Evolutionary conservation across 2,329 filamentous ascomycete species (phyloP), one percentile per base, ranked within the genome.

Genomic region (Helminthosporium solani): DNA sequence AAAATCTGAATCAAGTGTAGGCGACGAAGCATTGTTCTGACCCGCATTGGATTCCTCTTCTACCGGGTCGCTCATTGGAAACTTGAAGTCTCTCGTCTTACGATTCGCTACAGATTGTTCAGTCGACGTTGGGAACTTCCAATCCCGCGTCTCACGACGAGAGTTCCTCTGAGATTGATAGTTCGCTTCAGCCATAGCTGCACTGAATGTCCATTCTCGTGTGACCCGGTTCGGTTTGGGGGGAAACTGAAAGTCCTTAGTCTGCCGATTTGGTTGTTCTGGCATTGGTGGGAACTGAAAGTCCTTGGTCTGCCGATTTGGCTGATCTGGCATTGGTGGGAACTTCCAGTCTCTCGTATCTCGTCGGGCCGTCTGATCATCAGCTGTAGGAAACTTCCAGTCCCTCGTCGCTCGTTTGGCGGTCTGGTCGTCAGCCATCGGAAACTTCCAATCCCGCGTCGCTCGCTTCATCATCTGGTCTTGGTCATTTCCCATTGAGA

Each of bases 371-470:
- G 43, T 19, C 30, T 46, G 47, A 18, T 66, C 56, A 20, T 40
- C 46, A 25, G 38, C 38, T 66, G 33, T 49, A 2, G 78, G 77
- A 50, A 81, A 81, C 11, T 74, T 79, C 79, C 79, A 83, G 27
- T 80, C 77, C 66, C 75, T 76, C 1, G 75, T 77, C 5, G 66
- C 67, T 27, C 74, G 70, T 27, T 18, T 25, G 60, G 72, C 62
- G 11, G 44, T 68, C 25, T 44, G 16, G 9, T 53, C 53, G 16
- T 59, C 54, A 37, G 34, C 38, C 67, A 40, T 49, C 53, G 49
- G 47, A 50, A 80, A 80, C 9, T 73, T 78, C 78, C 78, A 81
- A 21, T 79, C 75, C 65, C 75, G 74, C 1, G 73, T 75, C 1
- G 63, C 63, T 19, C 72, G 67, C 63, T 71, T 59, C 9, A 55